Evolutionary conservation across 163 green algal species (phyloP).

Genomic region (Prototheca stagnorum): DNA sequence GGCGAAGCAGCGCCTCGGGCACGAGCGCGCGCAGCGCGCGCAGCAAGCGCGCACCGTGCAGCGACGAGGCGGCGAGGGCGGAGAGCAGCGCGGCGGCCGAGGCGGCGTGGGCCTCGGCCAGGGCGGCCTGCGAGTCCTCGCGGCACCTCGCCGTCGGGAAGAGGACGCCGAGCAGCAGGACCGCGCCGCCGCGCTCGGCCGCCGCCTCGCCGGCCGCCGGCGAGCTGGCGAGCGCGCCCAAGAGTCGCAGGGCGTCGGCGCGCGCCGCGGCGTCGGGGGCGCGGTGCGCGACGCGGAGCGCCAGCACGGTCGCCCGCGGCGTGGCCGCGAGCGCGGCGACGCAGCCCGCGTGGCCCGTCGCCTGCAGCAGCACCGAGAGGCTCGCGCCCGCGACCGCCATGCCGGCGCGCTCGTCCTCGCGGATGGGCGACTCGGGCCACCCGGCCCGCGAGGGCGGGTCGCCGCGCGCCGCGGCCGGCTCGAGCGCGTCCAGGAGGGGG

Average conservation of each 20-base stretch:
- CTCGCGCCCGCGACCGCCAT: conserved; percentile 26
- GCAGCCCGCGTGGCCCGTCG: conserved; percentile 44
- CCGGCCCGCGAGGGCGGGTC: conserved; percentile 1
- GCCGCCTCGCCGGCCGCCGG: conserved; percentile 38
- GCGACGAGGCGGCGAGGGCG: too few species aligned
- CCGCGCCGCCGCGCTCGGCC: conserved; percentile 40
- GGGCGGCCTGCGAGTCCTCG: background rate
- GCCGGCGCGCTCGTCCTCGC: too few species aligned
- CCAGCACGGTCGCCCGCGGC: conserved; percentile 20
- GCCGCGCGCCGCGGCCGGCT: conserved; percentile 11
- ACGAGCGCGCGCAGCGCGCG: background rate
- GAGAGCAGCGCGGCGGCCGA: background rate
- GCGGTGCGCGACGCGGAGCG: conserved; percentile 36
- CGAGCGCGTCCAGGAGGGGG: conserved; percentile 51
- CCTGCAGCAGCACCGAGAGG: conserved; percentile 33
- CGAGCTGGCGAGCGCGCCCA: conserved; percentile 32
- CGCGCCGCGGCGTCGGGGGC: conserved; percentile 18
- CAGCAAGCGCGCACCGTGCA: background rate
- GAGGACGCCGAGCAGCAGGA: conserved; percentile 59
- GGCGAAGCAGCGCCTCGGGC: conserved; percentile 26
- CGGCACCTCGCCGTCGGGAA: conserved; percentile 20
- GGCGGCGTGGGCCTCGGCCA: background rate
- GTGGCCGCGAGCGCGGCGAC: conserved; percentile 46
- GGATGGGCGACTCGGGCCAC: background rate
- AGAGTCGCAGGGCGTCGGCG: conserved; percentile 37